Evolutionary conservation across 2,329 filamentous ascomycete genomes (phyloP).

Genomic region (Fusarium sp.): DNA sequence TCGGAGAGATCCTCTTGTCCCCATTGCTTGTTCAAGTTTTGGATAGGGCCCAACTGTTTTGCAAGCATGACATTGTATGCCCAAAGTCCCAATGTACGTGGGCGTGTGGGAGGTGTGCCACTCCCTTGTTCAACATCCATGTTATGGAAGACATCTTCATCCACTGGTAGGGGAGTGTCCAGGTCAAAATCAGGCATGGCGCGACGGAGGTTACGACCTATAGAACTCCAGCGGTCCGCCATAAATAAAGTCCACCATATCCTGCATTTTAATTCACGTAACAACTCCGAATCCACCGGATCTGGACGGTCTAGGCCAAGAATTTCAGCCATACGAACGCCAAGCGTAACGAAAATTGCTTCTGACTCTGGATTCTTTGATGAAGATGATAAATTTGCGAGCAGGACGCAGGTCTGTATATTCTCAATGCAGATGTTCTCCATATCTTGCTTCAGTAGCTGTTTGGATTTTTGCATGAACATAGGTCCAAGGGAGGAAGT

Average conservation of each 20-base stretch:
- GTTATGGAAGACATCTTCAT: conserved; percentile 9
- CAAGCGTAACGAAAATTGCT: conserved; percentile 5
- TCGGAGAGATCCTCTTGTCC: conserved; percentile 3
- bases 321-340: conserved; percentile 13
- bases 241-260: conserved; percentile 16
- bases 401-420: conserved; percentile 7
- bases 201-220: conserved; percentile 11
- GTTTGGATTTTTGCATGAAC: conserved; percentile 9
- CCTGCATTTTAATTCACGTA: conserved; percentile 17
- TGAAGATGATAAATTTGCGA: conserved; percentile 8
- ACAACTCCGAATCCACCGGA: not conserved
- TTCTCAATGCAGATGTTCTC: conserved; percentile 16
- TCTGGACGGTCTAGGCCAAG: not conserved
- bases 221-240: conserved; percentile 15
- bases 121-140: not conserved
- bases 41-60: conserved; percentile 3
- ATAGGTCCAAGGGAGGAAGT: not conserved
- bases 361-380: conserved; percentile 14
- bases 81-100: conserved; percentile 9
- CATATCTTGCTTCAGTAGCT: conserved; percentile 2
- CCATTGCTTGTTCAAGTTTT: conserved; percentile 6
- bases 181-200: conserved; percentile 13
- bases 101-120: not conserved
- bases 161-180: conserved; percentile 12
- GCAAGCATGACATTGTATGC: conserved; percentile 18